Percentiles rank a stretch among this genome's conserved stretches.
Evolutionary conservation across 176 grass and related monocot genomes (phyloP).

Genomic region (Oropetium thomaeum): DNA sequence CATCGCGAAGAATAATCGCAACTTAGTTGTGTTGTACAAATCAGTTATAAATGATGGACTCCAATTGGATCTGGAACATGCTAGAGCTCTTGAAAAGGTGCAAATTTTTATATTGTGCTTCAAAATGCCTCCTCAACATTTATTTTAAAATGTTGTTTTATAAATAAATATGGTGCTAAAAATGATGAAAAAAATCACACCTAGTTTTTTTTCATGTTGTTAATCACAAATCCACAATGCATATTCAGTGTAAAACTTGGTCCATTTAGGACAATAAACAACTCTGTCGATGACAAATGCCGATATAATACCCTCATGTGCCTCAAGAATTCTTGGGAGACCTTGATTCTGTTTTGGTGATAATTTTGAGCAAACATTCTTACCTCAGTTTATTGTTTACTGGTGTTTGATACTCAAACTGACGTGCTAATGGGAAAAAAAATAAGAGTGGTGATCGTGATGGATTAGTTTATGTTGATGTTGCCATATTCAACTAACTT

Average conservation of each 20-base stretch:
- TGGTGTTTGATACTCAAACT: background rate
- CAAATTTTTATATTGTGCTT: background rate
- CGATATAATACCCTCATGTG: background rate
- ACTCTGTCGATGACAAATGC: background rate
- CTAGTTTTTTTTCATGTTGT: background rate
- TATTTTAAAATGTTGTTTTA: background rate
- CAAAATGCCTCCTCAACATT: background rate
- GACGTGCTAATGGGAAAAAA: slow-evolving; percentile 5
- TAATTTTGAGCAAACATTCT: background rate
- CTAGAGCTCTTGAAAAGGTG: slow-evolving; percentile 81
- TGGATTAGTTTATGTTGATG: background rate
- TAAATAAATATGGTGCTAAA: background rate
- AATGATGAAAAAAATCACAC: background rate
- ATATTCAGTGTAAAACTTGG: background rate
- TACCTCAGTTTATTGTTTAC: background rate
- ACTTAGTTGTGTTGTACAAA: slow-evolving; percentile 75
- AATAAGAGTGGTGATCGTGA: background rate
- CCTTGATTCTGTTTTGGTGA: background rate
- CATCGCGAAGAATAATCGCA: slow-evolving; percentile 69
- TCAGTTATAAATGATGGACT: slow-evolving; percentile 90
- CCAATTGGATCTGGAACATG: slow-evolving; percentile 62
- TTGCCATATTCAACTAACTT: slow-evolving; percentile 6
- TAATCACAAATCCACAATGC: background rate
- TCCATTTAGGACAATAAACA: background rate
- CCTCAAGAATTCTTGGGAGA: background rate